Conservation (phyloP, 768 basidiomycete species). For the Lactifluus echinatus region DNA sequence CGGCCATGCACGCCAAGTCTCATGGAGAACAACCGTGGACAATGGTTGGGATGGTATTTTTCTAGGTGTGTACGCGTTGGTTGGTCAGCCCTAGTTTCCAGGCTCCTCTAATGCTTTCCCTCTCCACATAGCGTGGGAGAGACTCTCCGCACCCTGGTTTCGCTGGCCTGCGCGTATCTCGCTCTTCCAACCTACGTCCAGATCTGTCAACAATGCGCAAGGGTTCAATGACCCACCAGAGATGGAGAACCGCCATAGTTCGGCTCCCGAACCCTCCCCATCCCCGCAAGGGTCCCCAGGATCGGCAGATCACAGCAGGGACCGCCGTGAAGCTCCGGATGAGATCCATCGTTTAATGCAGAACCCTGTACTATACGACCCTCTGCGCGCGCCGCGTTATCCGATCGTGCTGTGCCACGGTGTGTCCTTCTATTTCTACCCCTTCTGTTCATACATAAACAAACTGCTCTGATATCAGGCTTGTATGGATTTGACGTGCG, state of each 20-base stretch:
- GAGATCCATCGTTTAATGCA: slow-evolving; percentile 61
- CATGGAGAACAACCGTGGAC: not conserved
- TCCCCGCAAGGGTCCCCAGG: not conserved
- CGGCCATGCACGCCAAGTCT: not conserved
- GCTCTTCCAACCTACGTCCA: not conserved
- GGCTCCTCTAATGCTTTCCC: not conserved
- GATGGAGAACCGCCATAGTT: not conserved
- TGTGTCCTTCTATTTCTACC: slow-evolving; percentile 28
- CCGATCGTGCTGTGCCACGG: slow-evolving; percentile 97
- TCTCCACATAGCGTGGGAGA: not conserved
- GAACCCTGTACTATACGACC: slow-evolving; percentile 73
- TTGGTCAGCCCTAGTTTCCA: not conserved
- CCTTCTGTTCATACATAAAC: not conserved
- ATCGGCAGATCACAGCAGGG: not conserved
- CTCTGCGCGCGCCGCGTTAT: slow-evolving; percentile 70
- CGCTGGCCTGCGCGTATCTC: slow-evolving; percentile 11
- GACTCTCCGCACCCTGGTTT: slow-evolving; percentile 1
- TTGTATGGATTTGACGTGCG: slow-evolving; percentile 93
- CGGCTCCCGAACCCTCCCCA: not conserved
- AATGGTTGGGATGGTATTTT: not conserved
- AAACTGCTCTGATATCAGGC: slow-evolving; percentile 36
- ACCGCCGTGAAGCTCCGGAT: slow-evolving; percentile 28
- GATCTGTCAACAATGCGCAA: not conserved
- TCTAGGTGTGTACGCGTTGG: not conserved
- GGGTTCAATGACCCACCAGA: not conserved